A percentile compares a stretch with the other conserved stretches of the same genome.
Evolutionary conservation across 306 rosid species (phyloP).

Genomic region (Crataegus laevigata): DNA sequence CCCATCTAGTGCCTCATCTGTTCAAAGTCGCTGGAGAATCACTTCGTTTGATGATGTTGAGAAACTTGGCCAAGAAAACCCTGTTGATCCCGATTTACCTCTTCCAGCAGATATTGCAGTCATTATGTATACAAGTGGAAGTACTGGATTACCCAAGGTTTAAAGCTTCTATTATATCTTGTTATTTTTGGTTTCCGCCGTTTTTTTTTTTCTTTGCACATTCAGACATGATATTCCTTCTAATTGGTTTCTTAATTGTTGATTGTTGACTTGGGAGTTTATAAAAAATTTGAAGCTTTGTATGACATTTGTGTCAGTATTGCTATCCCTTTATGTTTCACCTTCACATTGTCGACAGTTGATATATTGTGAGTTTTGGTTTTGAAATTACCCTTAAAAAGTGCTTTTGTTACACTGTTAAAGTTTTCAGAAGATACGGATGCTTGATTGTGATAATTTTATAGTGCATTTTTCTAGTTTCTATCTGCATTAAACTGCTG

Average conservation of each 20-base stretch:
- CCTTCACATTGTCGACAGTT: not conserved
- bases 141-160: slow-evolving; percentile 97
- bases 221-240: slow-evolving; percentile 9
- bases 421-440: not conserved
- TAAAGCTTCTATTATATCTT: slow-evolving; percentile 24
- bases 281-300: not conserved
- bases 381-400: not conserved
- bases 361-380: not conserved
- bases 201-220: not conserved
- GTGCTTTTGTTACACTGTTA: not conserved
- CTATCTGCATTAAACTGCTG: not conserved
- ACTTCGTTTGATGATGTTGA: slow-evolving; percentile 54
- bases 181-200: not conserved
- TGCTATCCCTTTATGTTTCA: not conserved
- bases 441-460: not conserved
- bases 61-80: slow-evolving; percentile 58
- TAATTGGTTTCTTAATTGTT: not conserved
- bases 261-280: not conserved
- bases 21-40: slow-evolving; percentile 54
- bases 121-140: slow-evolving; percentile 99
- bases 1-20: slow-evolving; percentile 41
- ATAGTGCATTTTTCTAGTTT: not conserved
- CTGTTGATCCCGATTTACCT: slow-evolving; percentile 68
- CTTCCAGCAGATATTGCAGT: slow-evolving; percentile 82
- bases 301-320: not conserved